Evolutionary conservation across 768 basidiomycete genomes (phyloP).

Genomic region (Phallus indusiatus): DNA sequence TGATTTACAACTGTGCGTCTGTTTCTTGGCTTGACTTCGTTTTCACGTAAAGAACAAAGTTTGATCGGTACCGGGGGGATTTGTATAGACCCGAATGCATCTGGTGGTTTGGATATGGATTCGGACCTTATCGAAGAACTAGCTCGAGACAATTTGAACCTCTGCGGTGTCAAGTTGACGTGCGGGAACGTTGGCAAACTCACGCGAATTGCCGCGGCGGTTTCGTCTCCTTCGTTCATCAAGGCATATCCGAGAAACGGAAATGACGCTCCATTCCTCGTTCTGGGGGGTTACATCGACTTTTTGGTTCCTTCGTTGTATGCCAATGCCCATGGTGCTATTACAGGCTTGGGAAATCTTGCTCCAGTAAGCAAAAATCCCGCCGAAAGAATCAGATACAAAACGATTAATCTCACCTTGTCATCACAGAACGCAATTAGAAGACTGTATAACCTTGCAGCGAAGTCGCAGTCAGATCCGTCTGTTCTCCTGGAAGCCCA

Average conservation of each 20-base stretch:
- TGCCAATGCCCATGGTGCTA: slow-evolving; percentile 77
- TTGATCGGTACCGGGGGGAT: background rate
- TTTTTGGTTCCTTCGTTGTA: slow-evolving; percentile 67
- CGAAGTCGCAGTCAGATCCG: slow-evolving; percentile 43
- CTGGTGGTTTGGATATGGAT: slow-evolving; percentile 85
- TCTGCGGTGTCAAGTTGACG: slow-evolving; percentile 86
- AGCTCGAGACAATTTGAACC: slow-evolving; percentile 65
- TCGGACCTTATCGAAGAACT: slow-evolving; percentile 80
- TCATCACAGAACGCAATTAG: slow-evolving; percentile 41
- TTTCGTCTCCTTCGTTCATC: slow-evolving; percentile 48
- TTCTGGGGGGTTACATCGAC: slow-evolving; percentile 80
- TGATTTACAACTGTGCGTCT: slow-evolving; percentile 78
- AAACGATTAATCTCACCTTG: background rate
- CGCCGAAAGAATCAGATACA: background rate
- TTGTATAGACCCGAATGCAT: slow-evolving; percentile 66
- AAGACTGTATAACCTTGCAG: slow-evolving; percentile 54
- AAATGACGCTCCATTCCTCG: slow-evolving; percentile 61
- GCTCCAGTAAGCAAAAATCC: slow-evolving; percentile 45
- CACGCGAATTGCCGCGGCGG: slow-evolving; percentile 66
- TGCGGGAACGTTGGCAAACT: slow-evolving; percentile 91
- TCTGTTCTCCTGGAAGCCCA: slow-evolving; percentile 58
- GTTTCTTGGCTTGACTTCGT: background rate
- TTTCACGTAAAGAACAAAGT: background rate
- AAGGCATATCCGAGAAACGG: slow-evolving; percentile 59
- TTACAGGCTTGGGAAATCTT: slow-evolving; percentile 81